Percentiles rank a stretch among this genome's conserved stretches.
Conservation (phyloP, 352 stramenopile species). For the Globisporangium camurandrum region DNA sequence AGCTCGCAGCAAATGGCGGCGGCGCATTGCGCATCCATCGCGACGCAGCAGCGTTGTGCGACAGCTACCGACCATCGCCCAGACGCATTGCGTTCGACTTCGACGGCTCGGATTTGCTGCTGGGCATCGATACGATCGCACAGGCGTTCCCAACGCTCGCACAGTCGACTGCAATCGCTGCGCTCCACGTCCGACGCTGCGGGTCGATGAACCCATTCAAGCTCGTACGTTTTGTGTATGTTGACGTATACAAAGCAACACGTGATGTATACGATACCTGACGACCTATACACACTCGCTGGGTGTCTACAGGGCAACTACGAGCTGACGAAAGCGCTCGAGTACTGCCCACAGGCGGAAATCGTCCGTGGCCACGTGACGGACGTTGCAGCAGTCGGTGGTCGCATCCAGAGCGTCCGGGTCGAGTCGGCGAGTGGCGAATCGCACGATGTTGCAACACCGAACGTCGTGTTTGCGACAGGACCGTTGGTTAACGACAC, state of each 20-base stretch:
- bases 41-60: constrained; percentile 12
- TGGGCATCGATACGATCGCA: constrained; percentile 54
- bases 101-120: constrained; percentile 55
- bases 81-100: constrained; percentile 47
- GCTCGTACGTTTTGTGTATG: constrained; percentile 21
- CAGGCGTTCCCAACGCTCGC: constrained; percentile 52
- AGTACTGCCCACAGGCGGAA: constrained; percentile 53
- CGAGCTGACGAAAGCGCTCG: constrained; percentile 51
- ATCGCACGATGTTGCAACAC: constrained; percentile 45
- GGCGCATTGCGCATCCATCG: constrained; percentile 45
- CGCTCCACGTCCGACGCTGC: constrained; percentile 62
- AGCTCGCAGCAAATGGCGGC: constrained; percentile 43
- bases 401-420: constrained; percentile 46
- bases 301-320: constrained; percentile 38
- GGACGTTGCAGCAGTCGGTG: constrained; percentile 41
- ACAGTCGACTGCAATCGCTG: constrained; percentile 42
- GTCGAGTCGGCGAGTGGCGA: constrained; percentile 43
- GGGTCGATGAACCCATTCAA: constrained; percentile 69
- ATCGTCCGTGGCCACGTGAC: constrained; percentile 53
- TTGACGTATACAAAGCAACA: too few relatives aligned
- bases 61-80: constrained; percentile 41
- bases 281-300: too few relatives aligned
- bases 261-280: too few relatives aligned
- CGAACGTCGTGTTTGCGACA: constrained; percentile 63
- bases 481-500: constrained; percentile 62